Percentiles rank a stretch among this genome's conserved stretches.
These are phyloP conservation scores for Blastobotrys aristatus DNA, from an alignment of 1,139 yeast species.

Conservation along the genomic window DNA sequence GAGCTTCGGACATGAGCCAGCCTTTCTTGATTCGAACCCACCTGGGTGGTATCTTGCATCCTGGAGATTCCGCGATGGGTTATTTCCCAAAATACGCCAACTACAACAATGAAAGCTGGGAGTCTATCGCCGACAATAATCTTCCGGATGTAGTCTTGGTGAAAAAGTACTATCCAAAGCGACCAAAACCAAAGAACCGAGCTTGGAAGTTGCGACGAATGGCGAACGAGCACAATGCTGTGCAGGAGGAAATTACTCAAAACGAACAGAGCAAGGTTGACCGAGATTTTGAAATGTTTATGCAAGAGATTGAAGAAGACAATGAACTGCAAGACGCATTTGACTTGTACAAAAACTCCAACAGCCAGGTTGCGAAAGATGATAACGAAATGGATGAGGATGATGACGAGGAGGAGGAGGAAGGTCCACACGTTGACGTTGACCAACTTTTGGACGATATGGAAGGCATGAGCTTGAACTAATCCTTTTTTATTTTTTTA, in stretches of 20 bases:
- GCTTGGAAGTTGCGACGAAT: constrained; percentile 96
- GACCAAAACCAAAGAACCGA: constrained; percentile 75
- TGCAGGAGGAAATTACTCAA: constrained; percentile 62
- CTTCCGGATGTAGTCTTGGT: constrained; percentile 88
- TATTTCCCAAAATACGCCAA: constrained; percentile 79
- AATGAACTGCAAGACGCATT: constrained; percentile 87
- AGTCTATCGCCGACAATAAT: constrained; percentile 42
- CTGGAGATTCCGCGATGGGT: constrained; percentile 94
- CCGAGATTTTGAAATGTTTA: constrained; percentile 89
- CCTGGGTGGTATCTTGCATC: constrained; percentile 87
- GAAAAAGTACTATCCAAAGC: constrained; percentile 84
- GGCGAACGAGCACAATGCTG: constrained; percentile 90
- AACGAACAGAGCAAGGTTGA: constrained; percentile 91
- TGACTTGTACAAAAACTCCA: constrained; percentile 71
- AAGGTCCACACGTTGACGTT: constrained; percentile 41
- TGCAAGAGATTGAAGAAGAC: constrained; percentile 97
- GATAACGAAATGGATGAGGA: constrained; percentile 39
- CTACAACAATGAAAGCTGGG: constrained; percentile 83
- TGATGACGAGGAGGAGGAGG: constrained; percentile 29
- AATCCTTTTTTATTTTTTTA: neutral
- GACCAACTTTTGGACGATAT: constrained; percentile 56
- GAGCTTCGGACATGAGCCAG: constrained; percentile 77
- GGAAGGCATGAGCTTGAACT: constrained; percentile 60
- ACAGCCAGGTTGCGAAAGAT: constrained; percentile 10
- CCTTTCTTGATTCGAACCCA: constrained; percentile 82